Base-by-base conservation (phyloP, 2,329 filamentous ascomycete genomes). In the Epicoccum nigrum region DNA sequence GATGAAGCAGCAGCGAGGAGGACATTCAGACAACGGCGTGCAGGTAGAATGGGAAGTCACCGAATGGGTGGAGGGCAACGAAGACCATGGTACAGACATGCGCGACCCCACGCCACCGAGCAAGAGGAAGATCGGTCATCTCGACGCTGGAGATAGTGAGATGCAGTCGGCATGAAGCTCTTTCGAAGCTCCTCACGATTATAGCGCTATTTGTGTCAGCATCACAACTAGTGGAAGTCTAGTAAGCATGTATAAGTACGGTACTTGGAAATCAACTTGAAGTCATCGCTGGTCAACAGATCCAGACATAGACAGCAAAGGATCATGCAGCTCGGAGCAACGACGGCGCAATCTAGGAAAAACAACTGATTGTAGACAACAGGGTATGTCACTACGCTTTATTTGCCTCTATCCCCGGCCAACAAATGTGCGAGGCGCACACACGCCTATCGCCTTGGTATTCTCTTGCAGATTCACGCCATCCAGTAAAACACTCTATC, bases 31-130 rank as follows among this genome's bases (percentile, higher is more conserved):
- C 67, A 87, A 87, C 13, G 80, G 77, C 21, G 82, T 86, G 30
- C 83, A 78, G 35, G 81, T 94, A 9, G 87, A 94, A 67, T 96
- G 90, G 89, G 91, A 96, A 73, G 81, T 96, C 57, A 80, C 87
- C 31, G 92, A 96, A 74, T 92, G 67, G 68, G 69, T 60, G 4
- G 71, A 71, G 65, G 59, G 71, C 66, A 62, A 73, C 53, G 61
- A 77, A 54, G 64, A 70, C n/a, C n/a, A n/a, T 59, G 66, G 76
- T 51, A n/a, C n/a, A n/a, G 58, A 77, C 55, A 40, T 34, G 32
- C 38, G 58, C 41, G 52, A 37, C 23, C 37, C 59, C 7, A 56
- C 60, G 12, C 59, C 66, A 2, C 59, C 66, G 2, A 60, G 46
- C 41, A 74, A 74, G 58, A 64, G 72, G 46, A 75, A 74, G 59